Conservation (phyloP, 345 rosid species). For the Lepidium sativum region DNA sequence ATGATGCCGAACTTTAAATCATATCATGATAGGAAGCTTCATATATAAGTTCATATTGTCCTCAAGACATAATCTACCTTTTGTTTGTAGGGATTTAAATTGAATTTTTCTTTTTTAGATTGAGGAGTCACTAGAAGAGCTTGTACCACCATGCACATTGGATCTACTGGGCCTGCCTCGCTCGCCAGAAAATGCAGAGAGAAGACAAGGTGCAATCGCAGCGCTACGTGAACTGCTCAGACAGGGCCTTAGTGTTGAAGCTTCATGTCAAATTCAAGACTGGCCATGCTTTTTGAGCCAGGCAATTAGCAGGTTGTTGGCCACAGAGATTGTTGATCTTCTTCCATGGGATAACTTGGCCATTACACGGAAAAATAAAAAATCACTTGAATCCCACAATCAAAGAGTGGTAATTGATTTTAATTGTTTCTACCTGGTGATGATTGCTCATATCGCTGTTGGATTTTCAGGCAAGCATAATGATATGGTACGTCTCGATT, state of each 20-base stretch:
- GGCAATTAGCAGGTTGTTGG: slow-evolving; percentile 70
- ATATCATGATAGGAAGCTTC: background rate
- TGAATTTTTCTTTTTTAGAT: slow-evolving; percentile 43
- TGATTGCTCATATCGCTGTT: slow-evolving; percentile 78
- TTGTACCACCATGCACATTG: slow-evolving; percentile 97
- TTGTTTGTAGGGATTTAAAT: background rate
- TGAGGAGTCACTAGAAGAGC: slow-evolving; percentile 96
- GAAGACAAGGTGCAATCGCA: slow-evolving; percentile 83
- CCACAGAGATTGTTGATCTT: slow-evolving; percentile 81
- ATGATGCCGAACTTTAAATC: slow-evolving; percentile 3
- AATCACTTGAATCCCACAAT: slow-evolving; percentile 88
- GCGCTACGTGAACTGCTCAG: slow-evolving; percentile 82
- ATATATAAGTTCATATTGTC: background rate
- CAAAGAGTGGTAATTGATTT: slow-evolving; percentile 84
- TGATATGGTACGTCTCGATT: slow-evolving; percentile 48
- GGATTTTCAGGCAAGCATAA: slow-evolving; percentile 80
- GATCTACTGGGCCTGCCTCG: slow-evolving; percentile 78
- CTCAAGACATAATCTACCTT: background rate
- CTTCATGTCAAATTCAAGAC: slow-evolving; percentile 74
- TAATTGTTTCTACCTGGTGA: slow-evolving; percentile 58
- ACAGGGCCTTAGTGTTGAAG: slow-evolving; percentile 91
- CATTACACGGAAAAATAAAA: slow-evolving; percentile 64
- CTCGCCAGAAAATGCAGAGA: slow-evolving; percentile 74
- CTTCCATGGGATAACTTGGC: slow-evolving; percentile 86
- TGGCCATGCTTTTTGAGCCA: slow-evolving; percentile 79